Conservation (phyloP, 345 rosid genomes). For the Excoecaria agallocha region DNA sequence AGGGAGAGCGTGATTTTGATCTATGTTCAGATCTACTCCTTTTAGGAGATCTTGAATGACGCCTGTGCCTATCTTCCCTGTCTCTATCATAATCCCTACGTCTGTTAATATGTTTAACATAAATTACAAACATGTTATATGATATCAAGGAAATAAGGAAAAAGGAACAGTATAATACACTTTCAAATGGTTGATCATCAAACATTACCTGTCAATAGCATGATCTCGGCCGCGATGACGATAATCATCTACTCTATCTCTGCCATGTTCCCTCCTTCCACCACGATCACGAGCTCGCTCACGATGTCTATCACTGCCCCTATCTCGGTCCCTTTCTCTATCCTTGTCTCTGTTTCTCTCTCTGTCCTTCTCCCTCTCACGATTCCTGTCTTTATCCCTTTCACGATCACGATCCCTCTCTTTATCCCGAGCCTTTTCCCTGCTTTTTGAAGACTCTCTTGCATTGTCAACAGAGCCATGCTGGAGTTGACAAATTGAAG, state of each 20-base stretch:
- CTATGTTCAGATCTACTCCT: slow-evolving; percentile 64
- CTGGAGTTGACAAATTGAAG: slow-evolving; percentile 26
- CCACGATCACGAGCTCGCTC: slow-evolving; percentile 62
- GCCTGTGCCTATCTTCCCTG: slow-evolving; percentile 68
- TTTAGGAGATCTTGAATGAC: slow-evolving; percentile 50
- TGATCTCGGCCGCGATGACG: slow-evolving; percentile 48
- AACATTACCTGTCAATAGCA: slow-evolving; percentile 71
- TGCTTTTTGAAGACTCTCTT: slow-evolving; percentile 53
- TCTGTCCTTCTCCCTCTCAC: slow-evolving; percentile 45
- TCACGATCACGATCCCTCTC: slow-evolving; percentile 35
- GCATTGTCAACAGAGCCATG: slow-evolving; percentile 57
- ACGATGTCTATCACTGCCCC: slow-evolving; percentile 60
- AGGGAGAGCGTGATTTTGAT: slow-evolving; percentile 63
- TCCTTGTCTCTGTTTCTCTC: slow-evolving; percentile 40
- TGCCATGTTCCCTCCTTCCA: slow-evolving; percentile 78
- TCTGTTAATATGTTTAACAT: slow-evolving; percentile 24
- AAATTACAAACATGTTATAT: neutral
- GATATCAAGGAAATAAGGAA: neutral
- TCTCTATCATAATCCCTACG: slow-evolving; percentile 69
- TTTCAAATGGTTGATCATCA: neutral
- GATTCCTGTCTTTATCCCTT: slow-evolving; percentile 41
- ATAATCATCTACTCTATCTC: slow-evolving; percentile 74
- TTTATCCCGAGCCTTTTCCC: slow-evolving; percentile 36
- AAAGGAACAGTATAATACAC: neutral
- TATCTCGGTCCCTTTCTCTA: slow-evolving; percentile 46